phyloP scores from a whole-genome alignment of 306 rosid species.

The apple (Malus domestica) region ASM211411v1 NC_041795.1:5424001-5424500 shows the following conservation, averaged over 20 bases:
- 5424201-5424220: neutral
- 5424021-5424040: neutral
- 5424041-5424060: neutral
- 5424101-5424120: neutral
- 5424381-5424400: slow-evolving; percentile 42
- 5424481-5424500: slow-evolving; percentile 60
- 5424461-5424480: slow-evolving; percentile 51
- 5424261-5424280: neutral
- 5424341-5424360: neutral
- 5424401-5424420: slow-evolving; percentile 63
- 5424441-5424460: slow-evolving; percentile 91
- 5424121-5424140: neutral
- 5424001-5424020: neutral
- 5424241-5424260: neutral
- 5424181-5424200: neutral
- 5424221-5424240: neutral
- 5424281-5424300: neutral
- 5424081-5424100: neutral
- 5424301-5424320: neutral
- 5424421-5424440: slow-evolving; percentile 67
- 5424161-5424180: neutral
- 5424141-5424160: neutral
- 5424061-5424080: neutral
- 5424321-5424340: neutral
- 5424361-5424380: slow-evolving; percentile 10